Base-by-base conservation (phyloP, 2,329 filamentous ascomycete species). In the Aspergillus sp. region DNA sequence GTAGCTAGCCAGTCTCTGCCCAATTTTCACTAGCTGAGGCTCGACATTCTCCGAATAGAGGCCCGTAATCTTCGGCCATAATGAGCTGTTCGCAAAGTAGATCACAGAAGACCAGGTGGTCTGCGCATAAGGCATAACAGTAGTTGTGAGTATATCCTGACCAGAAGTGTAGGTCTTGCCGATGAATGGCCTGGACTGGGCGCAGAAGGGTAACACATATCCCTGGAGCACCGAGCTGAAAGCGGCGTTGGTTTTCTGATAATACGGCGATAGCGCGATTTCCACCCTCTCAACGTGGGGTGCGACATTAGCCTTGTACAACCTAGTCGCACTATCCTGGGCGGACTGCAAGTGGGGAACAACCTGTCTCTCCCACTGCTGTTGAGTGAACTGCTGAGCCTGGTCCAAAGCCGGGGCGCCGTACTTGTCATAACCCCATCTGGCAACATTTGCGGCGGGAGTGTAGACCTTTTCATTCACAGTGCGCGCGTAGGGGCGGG, bases 21-120 rank as follows among this genome's bases (percentile, higher is more conserved):
- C 91, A 69, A 99, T 98, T 69, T 92, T 91, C 58, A 94, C 85
- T 14, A 99, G 83, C 76, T 99, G 96, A 14, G 96, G 96, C 78
- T 98, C 93, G 3, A 99, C 93, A 68, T 96, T 96, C 71, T 96
- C 88, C 11, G 88, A 85, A 71, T 98, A 98, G 5, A 97, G 79
- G 14, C 90, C 83, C 26, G 90, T 87, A 11, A 97, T 63, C 64
- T 90, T 88, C 2, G 94, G 94, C 89, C 91, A 95, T 16, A 98
- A 80, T 2, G 87, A 88, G 51, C 86, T 85, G 59, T 92, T 86
- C 36, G 96, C 78, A 70, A 97, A 94, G 12, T 84, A 78, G 59
- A 87, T 85, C 0, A 85, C 84, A 60, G 87, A 87, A 57, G 87
- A 86, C 83, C 89, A 91, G 3, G 85, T 85, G 81, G 87, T 90